phyloP scores from a whole-genome alignment of 371 early-diverging fungal genomes.

The Massospora cicadina region DNA sequence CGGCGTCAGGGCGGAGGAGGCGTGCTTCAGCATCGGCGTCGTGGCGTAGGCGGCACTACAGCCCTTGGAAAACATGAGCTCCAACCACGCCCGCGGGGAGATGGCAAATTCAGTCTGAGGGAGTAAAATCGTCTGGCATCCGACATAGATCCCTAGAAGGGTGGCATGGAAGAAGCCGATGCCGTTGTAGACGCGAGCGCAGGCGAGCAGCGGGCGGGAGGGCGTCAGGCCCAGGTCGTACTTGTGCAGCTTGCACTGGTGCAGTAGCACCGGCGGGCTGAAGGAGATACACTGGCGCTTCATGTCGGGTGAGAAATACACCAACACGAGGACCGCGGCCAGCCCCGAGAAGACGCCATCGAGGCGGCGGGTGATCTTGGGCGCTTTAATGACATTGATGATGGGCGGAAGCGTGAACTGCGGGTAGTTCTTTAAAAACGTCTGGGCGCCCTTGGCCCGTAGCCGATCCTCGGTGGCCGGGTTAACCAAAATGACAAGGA shows the following conservation, averaged over 20 bases:
- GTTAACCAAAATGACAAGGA: slow-evolving; percentile 38
- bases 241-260: slow-evolving; percentile 60
- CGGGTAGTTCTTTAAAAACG: slow-evolving; percentile 12
- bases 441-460: slow-evolving; percentile 26
- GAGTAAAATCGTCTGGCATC: slow-evolving; percentile 33
- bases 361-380: not conserved
- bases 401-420: slow-evolving; percentile 14
- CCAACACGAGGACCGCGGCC: slow-evolving; percentile 28
- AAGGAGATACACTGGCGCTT: slow-evolving; percentile 33
- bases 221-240: slow-evolving; percentile 53
- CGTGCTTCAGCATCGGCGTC: slow-evolving; percentile 54
- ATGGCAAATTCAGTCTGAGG: slow-evolving; percentile 29
- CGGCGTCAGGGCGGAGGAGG: slow-evolving; percentile 29
- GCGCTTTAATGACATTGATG: slow-evolving; percentile 8
- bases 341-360: slow-evolving; percentile 22
- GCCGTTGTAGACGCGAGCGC: slow-evolving; percentile 44
- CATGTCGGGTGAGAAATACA: slow-evolving; percentile 31
- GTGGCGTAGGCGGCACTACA: slow-evolving; percentile 41
- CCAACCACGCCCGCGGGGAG: slow-evolving; percentile 43
- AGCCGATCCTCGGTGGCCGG: slow-evolving; percentile 41
- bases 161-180: slow-evolving; percentile 53
- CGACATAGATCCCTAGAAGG: slow-evolving; percentile 55
- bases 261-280: slow-evolving; percentile 43
- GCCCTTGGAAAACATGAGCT: slow-evolving; percentile 36
- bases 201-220: slow-evolving; percentile 41